Evolutionary conservation across 2,329 filamentous ascomycete genomes (phyloP).

Genomic region (Sphaerulina vaccinii): DNA sequence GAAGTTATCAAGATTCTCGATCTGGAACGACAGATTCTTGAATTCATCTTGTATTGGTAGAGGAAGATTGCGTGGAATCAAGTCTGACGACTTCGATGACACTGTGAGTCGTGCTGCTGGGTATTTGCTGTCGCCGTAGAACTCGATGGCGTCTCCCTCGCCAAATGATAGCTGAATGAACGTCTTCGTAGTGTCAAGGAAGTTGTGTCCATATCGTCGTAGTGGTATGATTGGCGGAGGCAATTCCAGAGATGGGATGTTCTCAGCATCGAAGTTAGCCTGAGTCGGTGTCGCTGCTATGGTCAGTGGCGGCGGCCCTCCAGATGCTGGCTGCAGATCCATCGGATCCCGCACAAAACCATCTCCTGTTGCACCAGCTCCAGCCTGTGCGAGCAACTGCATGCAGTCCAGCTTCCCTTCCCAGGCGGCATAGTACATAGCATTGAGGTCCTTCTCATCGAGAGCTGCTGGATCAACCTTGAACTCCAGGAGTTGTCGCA

Average conservation of each 20-base stretch:
- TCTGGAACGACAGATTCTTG: conserved; percentile 88
- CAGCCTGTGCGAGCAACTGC: conserved; percentile 69
- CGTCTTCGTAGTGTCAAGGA: conserved; percentile 87
- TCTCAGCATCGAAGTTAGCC: conserved; percentile 63
- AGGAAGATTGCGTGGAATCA: conserved; percentile 94
- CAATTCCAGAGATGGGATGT: conserved; percentile 86
- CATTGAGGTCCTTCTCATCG: conserved; percentile 89
- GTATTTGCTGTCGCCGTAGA: conserved; percentile 96
- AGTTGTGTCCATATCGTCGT: conserved; percentile 94
- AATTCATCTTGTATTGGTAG: conserved; percentile 96
- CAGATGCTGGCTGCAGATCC: conserved; percentile 39
- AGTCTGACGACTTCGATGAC: conserved; percentile 90
- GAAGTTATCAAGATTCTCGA: conserved; percentile 90
- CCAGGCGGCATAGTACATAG: conserved; percentile 98
- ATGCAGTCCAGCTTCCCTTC: conserved; percentile 95
- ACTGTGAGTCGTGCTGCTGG: conserved; percentile 92
- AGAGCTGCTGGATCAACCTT: conserved; percentile 75
- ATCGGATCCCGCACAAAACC: conserved; percentile 17
- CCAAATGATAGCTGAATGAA: conserved; percentile 93
- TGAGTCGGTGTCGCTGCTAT: conserved; percentile 27
- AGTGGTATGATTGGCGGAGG: conserved; percentile 95
- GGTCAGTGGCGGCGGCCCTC: conserved; percentile 57
- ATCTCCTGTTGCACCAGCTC: conserved; percentile 21
- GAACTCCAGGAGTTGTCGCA: conserved; percentile 76
- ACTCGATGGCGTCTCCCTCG: conserved; percentile 76